phyloP scores from a whole-genome alignment of 495 filamentous ascomycete species.

The Daldinia concentrica region DNA sequence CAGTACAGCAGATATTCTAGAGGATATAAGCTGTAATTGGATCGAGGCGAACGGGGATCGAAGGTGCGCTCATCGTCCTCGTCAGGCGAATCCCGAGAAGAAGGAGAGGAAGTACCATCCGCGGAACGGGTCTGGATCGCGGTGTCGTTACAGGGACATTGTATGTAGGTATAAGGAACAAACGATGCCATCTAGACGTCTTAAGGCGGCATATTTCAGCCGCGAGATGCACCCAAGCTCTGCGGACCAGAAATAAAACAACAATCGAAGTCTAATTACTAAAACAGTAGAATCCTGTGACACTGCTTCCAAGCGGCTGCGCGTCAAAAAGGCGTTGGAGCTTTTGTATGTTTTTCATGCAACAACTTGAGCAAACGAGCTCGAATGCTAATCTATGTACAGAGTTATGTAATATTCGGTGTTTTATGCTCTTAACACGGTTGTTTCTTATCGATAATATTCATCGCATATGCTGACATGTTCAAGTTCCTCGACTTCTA shows the following conservation, averaged over 20 bases:
- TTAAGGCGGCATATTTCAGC: conserved; percentile 41
- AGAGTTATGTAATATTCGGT: neutral
- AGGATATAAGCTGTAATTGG: conserved; percentile 90
- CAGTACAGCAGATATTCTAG: conserved; percentile 95
- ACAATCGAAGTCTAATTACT: neutral
- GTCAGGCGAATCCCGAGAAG: conserved; percentile 55
- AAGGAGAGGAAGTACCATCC: conserved; percentile 50
- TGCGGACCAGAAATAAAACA: neutral
- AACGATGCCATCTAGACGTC: conserved; percentile 70
- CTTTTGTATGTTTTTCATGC: neutral
- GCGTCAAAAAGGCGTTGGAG: neutral
- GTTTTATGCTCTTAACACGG: neutral
- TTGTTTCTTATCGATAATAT: neutral
- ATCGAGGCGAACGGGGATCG: conserved; percentile 81
- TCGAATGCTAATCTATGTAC: neutral
- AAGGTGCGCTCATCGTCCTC: conserved; percentile 84
- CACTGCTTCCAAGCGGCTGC: neutral
- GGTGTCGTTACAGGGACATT: conserved; percentile 85
- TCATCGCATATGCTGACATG: neutral
- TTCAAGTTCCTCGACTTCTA: neutral
- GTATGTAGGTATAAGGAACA: conserved; percentile 90
- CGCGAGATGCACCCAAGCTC: conserved; percentile 2
- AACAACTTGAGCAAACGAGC: neutral
- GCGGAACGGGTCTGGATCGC: conserved; percentile 54
- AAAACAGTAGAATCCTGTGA: neutral